A percentile compares a stretch with the other conserved stretches of the same genome.
Conservation (phyloP, 2,329 filamentous ascomycete species). For the Kalaharituber pfeilii region DNA sequence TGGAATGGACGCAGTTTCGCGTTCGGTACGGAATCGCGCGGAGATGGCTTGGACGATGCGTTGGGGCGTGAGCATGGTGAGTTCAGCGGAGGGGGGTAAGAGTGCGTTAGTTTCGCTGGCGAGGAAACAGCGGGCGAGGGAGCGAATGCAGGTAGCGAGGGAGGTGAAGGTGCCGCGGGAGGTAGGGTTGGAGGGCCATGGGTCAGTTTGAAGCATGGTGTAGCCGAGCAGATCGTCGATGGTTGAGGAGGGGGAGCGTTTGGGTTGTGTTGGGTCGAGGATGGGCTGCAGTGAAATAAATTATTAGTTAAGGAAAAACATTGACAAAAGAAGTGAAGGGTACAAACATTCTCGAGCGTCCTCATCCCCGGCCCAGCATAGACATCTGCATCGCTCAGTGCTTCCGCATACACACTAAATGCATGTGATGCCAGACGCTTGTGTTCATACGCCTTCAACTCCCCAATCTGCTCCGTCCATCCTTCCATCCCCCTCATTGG, state of each 20-base stretch:
- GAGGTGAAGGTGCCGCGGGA: neutral
- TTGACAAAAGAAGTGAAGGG: too few species aligned
- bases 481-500: constrained; percentile 27
- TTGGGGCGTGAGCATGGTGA: neutral
- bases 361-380: constrained; percentile 33
- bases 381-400: constrained; percentile 49
- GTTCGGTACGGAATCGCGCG: neutral
- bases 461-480: constrained; percentile 27
- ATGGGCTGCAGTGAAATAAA: constrained; percentile 5
- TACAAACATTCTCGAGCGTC: constrained; percentile 26
- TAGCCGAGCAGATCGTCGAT: constrained; percentile 14
- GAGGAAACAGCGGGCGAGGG: neutral
- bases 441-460: constrained; percentile 11
- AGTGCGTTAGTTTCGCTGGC: neutral
- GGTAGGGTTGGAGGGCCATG: neutral
- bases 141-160: neutral
- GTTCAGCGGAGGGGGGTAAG: neutral
- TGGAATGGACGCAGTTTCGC: neutral
- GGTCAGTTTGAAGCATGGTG: constrained; percentile 5
- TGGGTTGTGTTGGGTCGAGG: constrained; percentile 14
- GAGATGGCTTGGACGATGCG: neutral
- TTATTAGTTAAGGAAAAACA: neutral
- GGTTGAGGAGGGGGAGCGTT: constrained; percentile 2
- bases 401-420: constrained; percentile 39
- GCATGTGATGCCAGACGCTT: constrained; percentile 31